Evolutionary conservation across 805 yeast species (phyloP), one percentile per base, ranked within the genome.

Genomic region (Babjeviella inositovora): DNA sequence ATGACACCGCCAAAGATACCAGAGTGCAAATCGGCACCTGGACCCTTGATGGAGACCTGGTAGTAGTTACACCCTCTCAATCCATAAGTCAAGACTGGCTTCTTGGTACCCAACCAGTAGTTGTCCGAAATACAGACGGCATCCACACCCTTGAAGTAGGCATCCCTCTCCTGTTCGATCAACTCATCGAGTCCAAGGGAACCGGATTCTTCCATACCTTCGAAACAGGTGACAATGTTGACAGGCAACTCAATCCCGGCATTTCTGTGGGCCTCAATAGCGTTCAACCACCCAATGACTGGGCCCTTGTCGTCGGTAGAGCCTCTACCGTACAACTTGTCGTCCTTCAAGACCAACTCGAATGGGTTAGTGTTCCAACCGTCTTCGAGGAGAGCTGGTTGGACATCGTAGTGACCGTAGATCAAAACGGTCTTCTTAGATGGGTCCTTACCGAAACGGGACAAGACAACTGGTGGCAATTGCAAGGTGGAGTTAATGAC

Each of bases 191-290:
- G 64, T 17, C 97, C 97, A 23, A 81, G 51, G 16, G 95, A 82
- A 13, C 99, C 99, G 32, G 85, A 72, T 55, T 90, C 99, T 55
- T 90, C 99, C 99, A 90, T 90, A 31, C 98, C 97, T 55, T 90
- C 99, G 41, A 90, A 90, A 51, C 95, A 82, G 45, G 79, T 75
- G 23, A 84, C 66, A 38, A 90, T 53, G 55, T 90, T 90, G 32
- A 90, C 96, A 11, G 99, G 99, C 28, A 90, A 62, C 32, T 85
- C 95, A 41, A 80, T 42, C 11, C 81, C 84, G 27, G 81, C 64
- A 35, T 71, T 77, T 27, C 63, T 71, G 53, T 90, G 96, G 9
- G 98, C 96, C 53, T 85, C 77, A 20, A 90, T 61, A 19, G 73
- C 75, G 46, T 90, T 87, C 45, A 90, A 64, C 99, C 99, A 90